Conservation (phyloP, 345 rosid genomes). For the Camelina hispida region DNA sequence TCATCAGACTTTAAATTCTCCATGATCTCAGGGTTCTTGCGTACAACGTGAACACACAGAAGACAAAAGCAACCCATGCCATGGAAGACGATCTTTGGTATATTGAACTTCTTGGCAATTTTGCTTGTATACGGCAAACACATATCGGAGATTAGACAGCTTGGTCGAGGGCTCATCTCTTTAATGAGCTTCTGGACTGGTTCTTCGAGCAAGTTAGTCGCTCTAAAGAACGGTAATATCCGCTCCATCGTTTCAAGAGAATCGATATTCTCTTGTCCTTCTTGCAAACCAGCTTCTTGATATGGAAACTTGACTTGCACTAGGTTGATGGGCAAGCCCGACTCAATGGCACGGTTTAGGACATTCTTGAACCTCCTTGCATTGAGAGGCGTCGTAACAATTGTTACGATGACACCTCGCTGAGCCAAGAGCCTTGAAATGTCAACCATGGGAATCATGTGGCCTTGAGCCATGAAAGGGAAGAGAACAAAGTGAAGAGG, state of each 20-base stretch:
- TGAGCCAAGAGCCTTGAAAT: constrained; percentile 51
- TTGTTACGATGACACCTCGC: constrained; percentile 43
- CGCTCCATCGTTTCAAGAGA: constrained; percentile 29
- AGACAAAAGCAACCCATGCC: constrained; percentile 47
- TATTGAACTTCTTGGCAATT: constrained; percentile 43
- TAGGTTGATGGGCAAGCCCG: constrained; percentile 44
- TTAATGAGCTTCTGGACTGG: constrained; percentile 41
- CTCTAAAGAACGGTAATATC: constrained; percentile 30
- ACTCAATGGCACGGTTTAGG: constrained; percentile 24
- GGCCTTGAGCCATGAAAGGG: constrained; percentile 46
- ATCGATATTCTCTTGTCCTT: constrained; percentile 49
- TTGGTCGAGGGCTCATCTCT: constrained; percentile 49
- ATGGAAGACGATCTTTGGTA: constrained; percentile 55
- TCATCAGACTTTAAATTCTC: constrained; percentile 17
- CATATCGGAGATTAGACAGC: constrained; percentile 54
- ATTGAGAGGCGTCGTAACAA: constrained; percentile 51
- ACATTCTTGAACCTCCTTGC: constrained; percentile 33
- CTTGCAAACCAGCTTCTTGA: constrained; percentile 42
- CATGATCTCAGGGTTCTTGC: constrained; percentile 25
- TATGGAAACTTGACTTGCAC: constrained; percentile 38
- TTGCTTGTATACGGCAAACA: constrained; percentile 38
- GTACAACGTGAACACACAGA: constrained; percentile 31
- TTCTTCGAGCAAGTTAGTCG: constrained; percentile 34
- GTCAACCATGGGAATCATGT: constrained; percentile 52
- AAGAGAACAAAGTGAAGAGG: constrained; percentile 38